Evolutionary conservation across 2,329 filamentous ascomycete species (phyloP), one percentile per base, ranked within the genome.

Genomic region (Pseudogymnoascus sp.): DNA sequence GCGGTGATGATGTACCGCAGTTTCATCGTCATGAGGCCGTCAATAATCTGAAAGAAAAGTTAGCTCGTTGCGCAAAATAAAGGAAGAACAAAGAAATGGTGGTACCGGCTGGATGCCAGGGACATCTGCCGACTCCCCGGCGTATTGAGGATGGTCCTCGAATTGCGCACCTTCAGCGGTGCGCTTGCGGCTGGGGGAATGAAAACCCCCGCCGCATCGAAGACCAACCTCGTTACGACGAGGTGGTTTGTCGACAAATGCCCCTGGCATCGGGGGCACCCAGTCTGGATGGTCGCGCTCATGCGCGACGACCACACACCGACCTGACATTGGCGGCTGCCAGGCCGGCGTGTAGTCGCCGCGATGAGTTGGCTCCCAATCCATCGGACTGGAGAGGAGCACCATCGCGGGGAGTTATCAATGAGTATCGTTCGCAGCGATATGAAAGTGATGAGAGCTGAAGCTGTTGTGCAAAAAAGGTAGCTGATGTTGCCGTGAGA

Each of bases 361-460:
- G n/a, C 25, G 45, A 52, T 52, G 45, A 23, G 45, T 52, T 52
- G 49, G 49, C 28, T 55, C 49, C 49, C 49, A 55, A 18, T 55
- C 49, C 49, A 55, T 55, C n/a, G 49, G 49, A 14, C 28, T 55
- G 28, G 49, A 12, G 28, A 12, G 11, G n/a, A 12, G 16, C 3
- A n/a, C 8, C 49, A 55, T 55, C 49, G 49, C 28, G 49, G 28
- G n/a, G 9, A 55, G 25, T 12, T 33, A 55, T 55, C 49, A 55
- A 55, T 21, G 16, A 21, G 49, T 55, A 55, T 33, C 25, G 49
- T 33, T 55, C 28, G 49, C 49, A 21, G 28, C 6, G 28, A 14
- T 11, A 33, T 7, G 16, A 55, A 55, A 55, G 21, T 9, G 28
- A 55, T 14, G 16, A 14, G 14, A 52, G 45, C 45, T 52, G 45